Conservation (phyloP, 2,329 filamentous ascomycete species). For the Dryadomyces sulphureus region DNA sequence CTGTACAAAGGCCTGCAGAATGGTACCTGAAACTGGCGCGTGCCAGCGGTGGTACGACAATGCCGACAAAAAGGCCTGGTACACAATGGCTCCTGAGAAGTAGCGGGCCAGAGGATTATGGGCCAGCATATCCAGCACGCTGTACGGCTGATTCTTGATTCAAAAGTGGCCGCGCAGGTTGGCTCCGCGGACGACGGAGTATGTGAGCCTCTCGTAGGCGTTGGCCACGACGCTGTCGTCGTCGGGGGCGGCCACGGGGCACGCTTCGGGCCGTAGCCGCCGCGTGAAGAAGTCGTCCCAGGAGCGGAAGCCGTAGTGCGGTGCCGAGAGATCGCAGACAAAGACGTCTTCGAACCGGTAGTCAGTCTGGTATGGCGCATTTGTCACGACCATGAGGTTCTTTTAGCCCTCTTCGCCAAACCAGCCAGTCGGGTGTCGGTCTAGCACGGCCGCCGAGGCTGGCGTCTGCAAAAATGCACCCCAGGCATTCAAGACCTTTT, state of each 20-base stretch:
- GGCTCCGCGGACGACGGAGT: constrained; percentile 33
- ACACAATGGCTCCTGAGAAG: constrained; percentile 51
- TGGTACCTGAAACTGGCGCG: constrained; percentile 46
- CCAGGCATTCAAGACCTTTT: constrained; percentile 42
- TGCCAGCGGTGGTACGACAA: constrained; percentile 62
- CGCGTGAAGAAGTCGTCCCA: constrained; percentile 61
- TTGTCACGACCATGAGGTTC: constrained; percentile 37
- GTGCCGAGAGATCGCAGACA: constrained; percentile 37
- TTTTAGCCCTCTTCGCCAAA: constrained; percentile 32
- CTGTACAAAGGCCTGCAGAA: constrained; percentile 40
- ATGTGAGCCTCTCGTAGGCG: constrained; percentile 49
- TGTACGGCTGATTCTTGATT: constrained; percentile 56
- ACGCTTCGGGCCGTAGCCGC: constrained; percentile 32
- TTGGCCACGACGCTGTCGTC: constrained; percentile 42
- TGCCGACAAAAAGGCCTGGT: constrained; percentile 55
- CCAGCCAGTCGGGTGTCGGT: constrained; percentile 32
- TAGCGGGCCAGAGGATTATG: constrained; percentile 34
- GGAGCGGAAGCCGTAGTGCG: constrained; percentile 45
- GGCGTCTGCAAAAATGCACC: constrained; percentile 37
- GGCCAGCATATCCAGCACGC: constrained; percentile 46
- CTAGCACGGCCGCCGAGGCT: constrained; percentile 36
- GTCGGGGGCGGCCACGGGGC: constrained; percentile 42
- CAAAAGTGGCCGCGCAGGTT: constrained; percentile 48
- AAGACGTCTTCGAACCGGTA: constrained; percentile 45
- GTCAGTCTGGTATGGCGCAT: constrained; percentile 24